Evolutionary conservation across 2,329 filamentous ascomycete species (phyloP).

Genomic region (Talaromyces funiculosus): DNA sequence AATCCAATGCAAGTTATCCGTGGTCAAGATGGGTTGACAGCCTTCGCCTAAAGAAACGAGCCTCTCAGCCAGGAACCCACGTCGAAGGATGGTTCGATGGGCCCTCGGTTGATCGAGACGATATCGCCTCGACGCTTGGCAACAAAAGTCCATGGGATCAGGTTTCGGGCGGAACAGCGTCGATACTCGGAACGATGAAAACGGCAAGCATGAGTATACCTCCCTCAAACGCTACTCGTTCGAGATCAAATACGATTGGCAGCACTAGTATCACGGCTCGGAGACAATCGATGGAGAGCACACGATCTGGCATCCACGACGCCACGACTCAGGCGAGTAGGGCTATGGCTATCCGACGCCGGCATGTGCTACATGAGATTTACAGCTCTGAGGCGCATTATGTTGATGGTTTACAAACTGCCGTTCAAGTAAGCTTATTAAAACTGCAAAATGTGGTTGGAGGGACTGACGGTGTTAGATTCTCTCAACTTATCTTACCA

Average conservation of each 20-base stretch:
- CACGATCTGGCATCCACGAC: slow-evolving; percentile 39
- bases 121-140: slow-evolving; percentile 18
- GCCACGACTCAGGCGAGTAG: slow-evolving; percentile 63
- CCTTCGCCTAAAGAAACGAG: slow-evolving; percentile 27
- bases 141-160: slow-evolving; percentile 48
- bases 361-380: slow-evolving; percentile 77
- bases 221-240: slow-evolving; percentile 62
- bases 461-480: slow-evolving; percentile 45
- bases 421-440: slow-evolving; percentile 64
- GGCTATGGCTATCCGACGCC: slow-evolving; percentile 66
- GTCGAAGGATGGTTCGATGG: slow-evolving; percentile 36
- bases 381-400: slow-evolving; percentile 84
- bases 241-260: slow-evolving; percentile 54
- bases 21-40: slow-evolving; percentile 38
- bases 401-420: slow-evolving; percentile 76
- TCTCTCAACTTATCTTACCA: slow-evolving; percentile 67
- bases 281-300: slow-evolving; percentile 57
- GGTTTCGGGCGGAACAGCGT: slow-evolving; percentile 69
- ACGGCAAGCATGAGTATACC: slow-evolving; percentile 74
- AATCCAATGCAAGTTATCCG: slow-evolving; percentile 16
- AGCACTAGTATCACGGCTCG: slow-evolving; percentile 41
- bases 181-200: slow-evolving; percentile 72
- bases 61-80: slow-evolving; percentile 19
- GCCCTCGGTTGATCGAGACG: slow-evolving; percentile 15
- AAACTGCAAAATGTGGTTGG: not conserved